Evolutionary conservation across 768 basidiomycete species (phyloP).

Genomic region (Lactarius sanguifluus): DNA sequence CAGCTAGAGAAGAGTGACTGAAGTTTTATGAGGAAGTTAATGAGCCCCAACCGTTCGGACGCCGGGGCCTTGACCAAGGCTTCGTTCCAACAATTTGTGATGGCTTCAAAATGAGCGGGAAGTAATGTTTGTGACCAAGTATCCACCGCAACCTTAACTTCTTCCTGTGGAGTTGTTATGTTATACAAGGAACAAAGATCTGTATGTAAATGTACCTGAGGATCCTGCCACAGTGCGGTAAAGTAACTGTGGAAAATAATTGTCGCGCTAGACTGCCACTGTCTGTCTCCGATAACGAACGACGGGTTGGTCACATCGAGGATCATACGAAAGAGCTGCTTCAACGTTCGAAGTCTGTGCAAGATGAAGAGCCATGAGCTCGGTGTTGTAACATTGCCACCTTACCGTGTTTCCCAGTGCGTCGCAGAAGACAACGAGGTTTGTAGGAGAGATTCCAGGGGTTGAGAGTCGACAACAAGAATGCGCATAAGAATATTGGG

Average conservation of each 20-base stretch:
- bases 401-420: slow-evolving; percentile 55
- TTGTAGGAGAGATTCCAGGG: slow-evolving; percentile 54
- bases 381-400: slow-evolving; percentile 1
- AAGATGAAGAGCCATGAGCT: slow-evolving; percentile 7
- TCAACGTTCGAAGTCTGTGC: slow-evolving; percentile 50
- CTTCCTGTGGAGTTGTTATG: slow-evolving; percentile 49
- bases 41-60: slow-evolving; percentile 54
- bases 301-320: slow-evolving; percentile 63
- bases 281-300: slow-evolving; percentile 60
- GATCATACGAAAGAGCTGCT: slow-evolving; percentile 61
- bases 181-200: background rate
- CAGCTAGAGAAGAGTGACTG: slow-evolving; percentile 67
- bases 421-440: slow-evolving; percentile 39
- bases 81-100: slow-evolving; percentile 69
- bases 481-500: slow-evolving; percentile 56
- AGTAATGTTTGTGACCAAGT: slow-evolving; percentile 60
- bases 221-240: slow-evolving; percentile 60
- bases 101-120: slow-evolving; percentile 62
- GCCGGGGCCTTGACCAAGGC: slow-evolving; percentile 55
- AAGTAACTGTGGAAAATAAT: slow-evolving; percentile 64
- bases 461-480: slow-evolving; percentile 61
- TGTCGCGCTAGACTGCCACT: slow-evolving; percentile 64
- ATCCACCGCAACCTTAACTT: slow-evolving; percentile 58
- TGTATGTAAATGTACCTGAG: slow-evolving; percentile 44
- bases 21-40: slow-evolving; percentile 65